Base-by-base conservation (phyloP, 352 stramenopile genomes). In the Aphanomyces cochlioides region DNA sequence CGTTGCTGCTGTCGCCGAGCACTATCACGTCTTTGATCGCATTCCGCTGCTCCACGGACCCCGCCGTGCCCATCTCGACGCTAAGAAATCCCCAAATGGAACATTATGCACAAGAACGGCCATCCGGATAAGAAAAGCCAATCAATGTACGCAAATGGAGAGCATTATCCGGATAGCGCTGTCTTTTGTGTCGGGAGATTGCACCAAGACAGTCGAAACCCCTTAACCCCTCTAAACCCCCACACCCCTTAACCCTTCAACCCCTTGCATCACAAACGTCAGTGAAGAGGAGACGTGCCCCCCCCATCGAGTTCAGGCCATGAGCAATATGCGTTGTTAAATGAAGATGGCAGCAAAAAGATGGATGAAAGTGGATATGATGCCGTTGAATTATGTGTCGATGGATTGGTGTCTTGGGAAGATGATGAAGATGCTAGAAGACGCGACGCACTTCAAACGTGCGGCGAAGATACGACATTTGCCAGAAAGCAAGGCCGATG, bases 371-470 rank as follows among this genome's bases (percentile, higher is more conserved):
- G 28, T 2, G 28, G 28, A 28, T 28, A 28, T 28, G 28, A 28
- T 28, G 28, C 2, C 28, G 28, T 28, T 28, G 28, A 28, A 28
- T 28, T 28, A 28, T 28, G 28, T 28, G 28, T 28, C 28, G 28
- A 28, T 28, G 28, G 28, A 28, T 28, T 28, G 28, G 28, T 28
- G 28, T 28, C 28, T 28, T 28, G 28, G 28, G 28, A 28, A 28
- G 28, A 28, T 28, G 28, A 28, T 28, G 28, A 28, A 28, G 28
- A 28, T 0, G 28, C 73, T 90, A 95, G 69, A 96, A 79, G 43
- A 93, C 75, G 56, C 88, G 87, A 53, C 85, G 84, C 54, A 96
- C 85, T 77, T 96, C 88, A 34, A 96, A 77, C 40, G 87, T 93
- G 56, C 88, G 85, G 17, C 82, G 77, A 65, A 96, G 75, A 76